phyloP scores from a whole-genome alignment of 202 grass and related monocot genomes.

The Setaria viridis region DNA sequence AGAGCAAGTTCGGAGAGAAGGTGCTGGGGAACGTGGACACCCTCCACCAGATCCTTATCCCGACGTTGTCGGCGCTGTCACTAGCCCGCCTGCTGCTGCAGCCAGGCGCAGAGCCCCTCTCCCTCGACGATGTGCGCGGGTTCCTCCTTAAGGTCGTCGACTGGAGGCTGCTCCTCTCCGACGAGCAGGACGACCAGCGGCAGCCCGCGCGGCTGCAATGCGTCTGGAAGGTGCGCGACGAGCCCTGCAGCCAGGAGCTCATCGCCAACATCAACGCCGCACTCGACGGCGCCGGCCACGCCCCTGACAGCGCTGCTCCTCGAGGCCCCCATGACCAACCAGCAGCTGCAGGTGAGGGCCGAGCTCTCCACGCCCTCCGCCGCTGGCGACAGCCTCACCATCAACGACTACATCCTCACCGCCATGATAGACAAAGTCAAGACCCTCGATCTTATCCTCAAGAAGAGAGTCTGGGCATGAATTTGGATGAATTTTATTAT shows the following conservation, averaged over 20 bases:
- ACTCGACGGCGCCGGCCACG: conserved; percentile 59
- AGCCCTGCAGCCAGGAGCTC: conserved; percentile 64
- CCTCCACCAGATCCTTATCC: conserved; percentile 90
- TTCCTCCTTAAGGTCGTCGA: conserved; percentile 82
- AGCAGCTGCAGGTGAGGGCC: conserved; percentile 50
- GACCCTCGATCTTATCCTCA: conserved; percentile 53
- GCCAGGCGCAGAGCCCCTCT: conserved; percentile 38
- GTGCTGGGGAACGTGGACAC: conserved; percentile 78
- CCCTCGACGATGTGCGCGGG: conserved; percentile 53
- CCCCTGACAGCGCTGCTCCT: conserved; percentile 47
- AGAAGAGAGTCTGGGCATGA: conserved; percentile 64
- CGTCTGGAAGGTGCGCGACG: conserved; percentile 82
- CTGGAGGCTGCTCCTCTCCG: conserved; percentile 60
- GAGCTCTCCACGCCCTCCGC: conserved; percentile 66
- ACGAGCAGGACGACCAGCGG: neutral
- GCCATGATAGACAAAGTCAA: conserved; percentile 63
- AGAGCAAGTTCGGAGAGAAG: conserved; percentile 82
- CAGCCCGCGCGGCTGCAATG: conserved; percentile 54
- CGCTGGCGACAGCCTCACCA: conserved; percentile 41
- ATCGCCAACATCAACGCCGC: conserved; percentile 64
- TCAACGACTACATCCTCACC: conserved; percentile 57
- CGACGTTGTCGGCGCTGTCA: conserved; percentile 71
- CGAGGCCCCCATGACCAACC: conserved; percentile 53
- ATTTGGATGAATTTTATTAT: no score
- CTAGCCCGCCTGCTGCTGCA: conserved; percentile 61